Base-by-base conservation (phyloP, 129 eudicot genomes). In the Tanacetum coccineum region DNA sequence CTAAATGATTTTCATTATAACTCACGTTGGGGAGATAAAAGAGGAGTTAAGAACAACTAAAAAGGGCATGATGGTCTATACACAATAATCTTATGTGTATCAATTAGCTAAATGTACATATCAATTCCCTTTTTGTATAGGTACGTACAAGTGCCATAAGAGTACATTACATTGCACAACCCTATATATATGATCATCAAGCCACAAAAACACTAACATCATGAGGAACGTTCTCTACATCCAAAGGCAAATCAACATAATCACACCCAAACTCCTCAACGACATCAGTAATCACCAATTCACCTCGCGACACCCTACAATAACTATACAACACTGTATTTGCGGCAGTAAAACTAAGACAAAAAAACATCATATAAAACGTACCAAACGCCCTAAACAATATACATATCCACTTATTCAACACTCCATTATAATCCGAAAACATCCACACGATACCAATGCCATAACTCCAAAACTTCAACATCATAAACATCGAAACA, bases 231-330 rank as follows among this genome's bases (percentile, higher is more conserved):
- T 36, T 36, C 62, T 83, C 81, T 70, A 78, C 82, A 80, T 87
- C 95, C 9, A 76, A 78, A 70, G 85, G 88, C 79, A 90, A 74
- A 68, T 79, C 78, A 44, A 87, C 60, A 28, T 87, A 87, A 56
- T 81, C 90, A 1, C 62, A 52, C 8, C 73, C 87, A 81, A 84
- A 36, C 42, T 36, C 42, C 42, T 36, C 1, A 36, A 6, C 40
- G 1, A 32, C 40, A 6, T 32, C 40, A 5, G 40, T 36, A 36
- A 36, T 36, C 42, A 36, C 42, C 42, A 7, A 44, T 55, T 90
- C 95, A 13, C 95, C 97, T 13, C 77, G 86, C 58, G 84, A 78
- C 13, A 85, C 85, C 78, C 84, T 90, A 59, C 95, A 90, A 36
- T 87, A 87, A 83, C 81, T 84, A 79, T 80, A 90, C 76, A 90